Conservation (phyloP, 495 filamentous ascomycete species). For the Glarea lozoyensis region DNA sequence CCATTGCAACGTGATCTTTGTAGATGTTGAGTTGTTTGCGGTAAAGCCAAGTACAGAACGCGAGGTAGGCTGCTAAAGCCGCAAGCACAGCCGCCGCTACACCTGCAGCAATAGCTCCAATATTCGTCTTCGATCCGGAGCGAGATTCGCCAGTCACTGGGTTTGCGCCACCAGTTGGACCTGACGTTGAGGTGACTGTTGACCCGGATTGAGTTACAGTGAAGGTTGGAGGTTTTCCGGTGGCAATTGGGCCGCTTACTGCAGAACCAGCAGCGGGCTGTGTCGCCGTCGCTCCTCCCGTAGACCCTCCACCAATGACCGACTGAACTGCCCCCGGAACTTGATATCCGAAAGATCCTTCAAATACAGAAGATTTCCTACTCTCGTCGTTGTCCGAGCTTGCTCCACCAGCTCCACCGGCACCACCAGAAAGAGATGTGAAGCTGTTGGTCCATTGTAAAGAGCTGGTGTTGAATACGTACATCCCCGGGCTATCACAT, state of each 20-base stretch:
- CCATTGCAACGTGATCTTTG: constrained; percentile 51
- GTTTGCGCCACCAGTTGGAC: constrained; percentile 24
- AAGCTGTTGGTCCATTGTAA: constrained; percentile 54
- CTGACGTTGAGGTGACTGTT: constrained; percentile 35
- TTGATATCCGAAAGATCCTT: constrained; percentile 51
- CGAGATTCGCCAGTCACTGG: background rate
- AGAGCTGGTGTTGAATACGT: constrained; percentile 55
- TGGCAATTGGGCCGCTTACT: constrained; percentile 58
- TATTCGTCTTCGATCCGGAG: constrained; percentile 29
- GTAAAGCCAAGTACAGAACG: constrained; percentile 65
- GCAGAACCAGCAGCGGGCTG: constrained; percentile 50
- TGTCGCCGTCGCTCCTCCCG: constrained; percentile 59
- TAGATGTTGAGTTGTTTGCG: constrained; percentile 53
- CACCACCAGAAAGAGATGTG: constrained; percentile 31
- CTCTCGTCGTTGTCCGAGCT: constrained; percentile 27
- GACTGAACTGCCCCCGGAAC: constrained; percentile 53
- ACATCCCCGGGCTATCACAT: constrained; percentile 63
- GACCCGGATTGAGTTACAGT: constrained; percentile 52
- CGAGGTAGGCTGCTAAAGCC: constrained; percentile 51
- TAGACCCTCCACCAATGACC: constrained; percentile 51
- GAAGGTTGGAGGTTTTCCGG: constrained; percentile 54
- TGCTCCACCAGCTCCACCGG: background rate
- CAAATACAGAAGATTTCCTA: constrained; percentile 40
- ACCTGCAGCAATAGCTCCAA: constrained; percentile 54
- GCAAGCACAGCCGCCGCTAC: constrained; percentile 52